Evolutionary conservation across 495 filamentous ascomycete genomes (phyloP).

Genomic region (Aspergillus funiculosus): DNA sequence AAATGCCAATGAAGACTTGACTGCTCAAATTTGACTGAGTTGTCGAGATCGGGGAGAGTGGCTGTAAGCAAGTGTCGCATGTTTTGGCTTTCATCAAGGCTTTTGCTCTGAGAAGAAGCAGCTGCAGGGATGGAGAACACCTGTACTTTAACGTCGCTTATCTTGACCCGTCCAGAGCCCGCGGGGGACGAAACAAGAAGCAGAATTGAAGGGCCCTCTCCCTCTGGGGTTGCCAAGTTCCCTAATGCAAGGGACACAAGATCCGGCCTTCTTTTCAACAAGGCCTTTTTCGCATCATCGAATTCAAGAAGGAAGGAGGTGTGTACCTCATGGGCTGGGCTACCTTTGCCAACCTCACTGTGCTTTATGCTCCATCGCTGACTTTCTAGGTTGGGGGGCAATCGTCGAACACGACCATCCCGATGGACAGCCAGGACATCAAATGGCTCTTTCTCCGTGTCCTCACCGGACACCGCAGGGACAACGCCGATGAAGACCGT

Average conservation of each 20-base stretch:
- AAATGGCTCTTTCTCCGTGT: constrained; percentile 27
- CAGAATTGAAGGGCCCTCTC: constrained; percentile 35
- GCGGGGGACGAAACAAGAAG: constrained; percentile 38
- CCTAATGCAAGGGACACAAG: constrained; percentile 36
- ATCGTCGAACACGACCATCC: constrained; percentile 37
- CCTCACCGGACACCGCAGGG: constrained; percentile 21
- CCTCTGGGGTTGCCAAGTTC: constrained; percentile 23
- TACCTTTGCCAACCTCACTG: constrained; percentile 32
- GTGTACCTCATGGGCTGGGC: constrained; percentile 29
- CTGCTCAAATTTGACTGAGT: constrained; percentile 22
- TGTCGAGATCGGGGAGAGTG: constrained; percentile 29
- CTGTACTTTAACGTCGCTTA: constrained; percentile 37
- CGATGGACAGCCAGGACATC: constrained; percentile 46
- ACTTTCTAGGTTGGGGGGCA: constrained; percentile 37
- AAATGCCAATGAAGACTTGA: constrained; percentile 38
- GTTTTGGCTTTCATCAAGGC: constrained; percentile 31
- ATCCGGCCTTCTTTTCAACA: constrained; percentile 42
- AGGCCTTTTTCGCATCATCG: constrained; percentile 40
- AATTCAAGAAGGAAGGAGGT: constrained; percentile 41
- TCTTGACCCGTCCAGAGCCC: constrained; percentile 22
- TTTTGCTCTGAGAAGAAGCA: constrained; percentile 10
- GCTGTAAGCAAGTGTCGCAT: constrained; percentile 38
- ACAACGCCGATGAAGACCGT: constrained; percentile 39
- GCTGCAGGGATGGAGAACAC: constrained; percentile 39
- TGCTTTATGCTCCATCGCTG: constrained; percentile 41